Conservation (phyloP, 2,329 filamentous ascomycete genomes). For the Tolypocladium sp. region DNA sequence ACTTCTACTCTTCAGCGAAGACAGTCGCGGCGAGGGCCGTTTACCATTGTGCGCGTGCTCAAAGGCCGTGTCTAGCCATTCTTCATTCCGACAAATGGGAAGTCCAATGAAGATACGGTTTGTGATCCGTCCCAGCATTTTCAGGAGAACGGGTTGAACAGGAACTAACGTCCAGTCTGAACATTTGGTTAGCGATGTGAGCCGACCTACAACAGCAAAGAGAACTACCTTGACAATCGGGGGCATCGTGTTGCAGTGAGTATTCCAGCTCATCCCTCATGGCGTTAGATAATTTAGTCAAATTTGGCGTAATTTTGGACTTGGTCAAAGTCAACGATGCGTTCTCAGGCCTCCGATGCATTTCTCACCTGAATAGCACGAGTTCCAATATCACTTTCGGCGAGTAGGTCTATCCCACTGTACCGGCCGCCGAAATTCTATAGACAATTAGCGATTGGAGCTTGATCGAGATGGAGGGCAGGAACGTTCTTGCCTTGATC, state of each 20-base stretch:
- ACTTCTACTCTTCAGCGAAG: neutral
- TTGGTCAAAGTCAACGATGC: neutral
- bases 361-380: slow-evolving; percentile 4
- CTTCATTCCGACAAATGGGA: slow-evolving; percentile 2
- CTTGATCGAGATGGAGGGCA: neutral
- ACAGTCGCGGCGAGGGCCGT: neutral
- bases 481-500: neutral
- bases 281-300: slow-evolving; percentile 2
- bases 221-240: slow-evolving; percentile 4
- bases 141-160: slow-evolving; percentile 3
- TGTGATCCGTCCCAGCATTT: neutral
- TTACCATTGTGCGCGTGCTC: slow-evolving; percentile 4
- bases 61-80: slow-evolving; percentile 3
- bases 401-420: slow-evolving; percentile 4
- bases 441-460: neutral
- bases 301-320: slow-evolving; percentile 5
- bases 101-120: slow-evolving; percentile 5
- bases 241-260: neutral
- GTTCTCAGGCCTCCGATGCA: neutral
- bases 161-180: slow-evolving; percentile 5
- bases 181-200: neutral
- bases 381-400: slow-evolving; percentile 4
- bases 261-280: slow-evolving; percentile 6
- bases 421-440: slow-evolving; percentile 7
- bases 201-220: neutral